phyloP scores from a whole-genome alignment of 2,329 filamentous ascomycete genomes.

The Botrytis elliptica region DNA sequence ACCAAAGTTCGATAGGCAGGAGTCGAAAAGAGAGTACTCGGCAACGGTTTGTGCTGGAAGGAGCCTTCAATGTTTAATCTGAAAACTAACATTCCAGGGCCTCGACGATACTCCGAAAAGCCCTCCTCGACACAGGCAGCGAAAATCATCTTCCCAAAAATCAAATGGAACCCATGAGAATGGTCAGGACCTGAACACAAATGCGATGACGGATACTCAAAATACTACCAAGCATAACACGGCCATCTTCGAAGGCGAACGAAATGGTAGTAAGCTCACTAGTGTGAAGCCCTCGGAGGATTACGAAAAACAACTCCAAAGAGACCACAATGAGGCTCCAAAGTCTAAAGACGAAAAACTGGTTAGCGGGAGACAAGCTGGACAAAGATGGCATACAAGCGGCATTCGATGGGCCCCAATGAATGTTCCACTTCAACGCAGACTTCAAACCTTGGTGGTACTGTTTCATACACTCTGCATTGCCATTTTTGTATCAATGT shows the following conservation, averaged over 20 bases:
- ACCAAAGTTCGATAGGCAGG: conserved; percentile 29
- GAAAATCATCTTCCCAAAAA: conserved; percentile 33
- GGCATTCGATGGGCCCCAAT: conserved; percentile 83
- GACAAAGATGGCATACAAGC: conserved; percentile 39
- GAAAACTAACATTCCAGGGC: conserved; percentile 30
- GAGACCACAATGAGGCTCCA: conserved; percentile 23
- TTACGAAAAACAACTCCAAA: conserved; percentile 27
- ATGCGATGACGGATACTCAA: conserved; percentile 4
- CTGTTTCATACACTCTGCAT: conserved; percentile 72
- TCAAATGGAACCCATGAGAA: conserved; percentile 26
- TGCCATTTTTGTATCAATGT: conserved; percentile 68
- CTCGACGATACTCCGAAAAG: conserved; percentile 35
- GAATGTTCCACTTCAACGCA: conserved; percentile 67
- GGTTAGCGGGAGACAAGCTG: conserved; percentile 37
- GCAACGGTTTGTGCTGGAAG: conserved; percentile 31
- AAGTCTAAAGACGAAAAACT: conserved; percentile 32
- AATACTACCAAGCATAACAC: conserved; percentile 22
- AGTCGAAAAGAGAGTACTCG: conserved; percentile 34
- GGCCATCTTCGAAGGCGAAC: conserved; percentile 29
- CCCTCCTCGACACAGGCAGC: conserved; percentile 33
- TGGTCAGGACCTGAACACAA: conserved; percentile 15
- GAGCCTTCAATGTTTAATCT: neutral
- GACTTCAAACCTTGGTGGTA: conserved; percentile 76
- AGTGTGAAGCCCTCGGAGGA: conserved; percentile 32
- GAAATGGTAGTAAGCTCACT: conserved; percentile 29